Base-by-base conservation (phyloP, 352 stramenopile genomes). In the Pythium aquatile region DNA sequence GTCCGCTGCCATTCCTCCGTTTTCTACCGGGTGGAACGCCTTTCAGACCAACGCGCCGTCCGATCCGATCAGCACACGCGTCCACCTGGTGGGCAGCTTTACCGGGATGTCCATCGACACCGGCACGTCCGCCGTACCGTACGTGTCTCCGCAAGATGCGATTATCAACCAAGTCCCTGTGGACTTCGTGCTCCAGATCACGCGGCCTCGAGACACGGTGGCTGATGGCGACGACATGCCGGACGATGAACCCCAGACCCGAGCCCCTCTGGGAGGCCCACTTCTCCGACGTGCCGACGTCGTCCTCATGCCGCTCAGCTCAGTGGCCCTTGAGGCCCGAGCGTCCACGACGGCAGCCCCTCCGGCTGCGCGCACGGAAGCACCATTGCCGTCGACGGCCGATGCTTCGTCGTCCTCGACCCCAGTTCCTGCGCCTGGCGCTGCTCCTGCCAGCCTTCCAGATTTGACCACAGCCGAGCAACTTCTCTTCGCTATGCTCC, bases 121-220 rank as follows among this genome's bases (percentile, higher is more conserved):
- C n/a, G 46, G 57, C n/a, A 0, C 14, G 3, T 20, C 17, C 2
- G 5, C 5, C 28, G 30, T 47, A 8, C 32, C 44, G 30, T 4
- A 33, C 26, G 49, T 56, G 3, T 56, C 49, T 35, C 49, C 29
- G 28, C 26, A 14, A 48, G 55, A 26, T 14, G 55, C 39, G 4
- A 30, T 30, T 0, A 30, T 28, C 26, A 30, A 28, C 26, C 24
- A 40, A 39, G 55, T 61, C 26, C 55, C 55, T 39, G 42, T 54
- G 55, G 40, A 61, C 42, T 54, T 54, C 3, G 55, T 53, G 14
- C 11, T 61, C 13, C 30, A 35, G 49, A 24, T 40, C 9, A 55
- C 28, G 6, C 49, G 28, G 3, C 49, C 26, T 5, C 28, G 20
- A 17, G 49, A 2, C 6, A 39, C 26, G 5, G 28, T 39, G 8